Evolutionary conservation across 768 basidiomycete species (phyloP).

Genomic region (Boletellus ananas): DNA sequence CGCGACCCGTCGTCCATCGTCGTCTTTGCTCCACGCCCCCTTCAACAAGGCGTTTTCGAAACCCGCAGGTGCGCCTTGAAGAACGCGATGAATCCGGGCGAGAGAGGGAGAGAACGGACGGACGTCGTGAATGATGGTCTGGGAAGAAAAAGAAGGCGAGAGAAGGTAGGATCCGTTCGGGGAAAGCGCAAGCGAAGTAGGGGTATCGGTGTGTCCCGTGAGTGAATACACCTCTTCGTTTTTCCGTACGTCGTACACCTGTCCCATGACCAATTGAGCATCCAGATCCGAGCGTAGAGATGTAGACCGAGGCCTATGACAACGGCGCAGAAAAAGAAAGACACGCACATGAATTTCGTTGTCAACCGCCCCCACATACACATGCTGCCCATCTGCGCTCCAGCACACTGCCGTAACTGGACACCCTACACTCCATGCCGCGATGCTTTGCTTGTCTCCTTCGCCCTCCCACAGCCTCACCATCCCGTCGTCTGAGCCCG

Average conservation of each 20-base stretch:
- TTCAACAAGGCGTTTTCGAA: conserved; percentile 87
- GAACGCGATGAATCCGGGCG: conserved; percentile 71
- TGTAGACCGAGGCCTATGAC: not conserved
- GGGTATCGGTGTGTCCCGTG: conserved; percentile 86
- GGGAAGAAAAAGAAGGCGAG: conserved; percentile 87
- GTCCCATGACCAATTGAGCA: not conserved
- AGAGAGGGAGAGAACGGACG: conserved; percentile 90
- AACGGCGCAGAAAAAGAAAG: not conserved
- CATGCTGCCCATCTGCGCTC: conserved; percentile 84
- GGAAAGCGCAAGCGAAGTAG: conserved; percentile 88
- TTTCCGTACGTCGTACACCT: conserved; percentile 92
- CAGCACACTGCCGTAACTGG: conserved; percentile 91
- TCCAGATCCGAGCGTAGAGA: too few relatives aligned
- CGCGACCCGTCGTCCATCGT: conserved; percentile 75
- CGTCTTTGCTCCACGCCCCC: conserved; percentile 85
- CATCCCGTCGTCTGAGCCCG: conserved; percentile 88
- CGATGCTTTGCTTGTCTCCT: conserved; percentile 67
- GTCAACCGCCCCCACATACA: conserved; percentile 91
- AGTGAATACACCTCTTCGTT: conserved; percentile 76
- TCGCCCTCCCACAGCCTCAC: conserved; percentile 91
- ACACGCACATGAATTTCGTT: conserved; percentile 89
- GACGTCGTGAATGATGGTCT: conserved; percentile 86
- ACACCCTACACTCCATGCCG: conserved; percentile 79
- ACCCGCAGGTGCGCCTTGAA: conserved; percentile 86
- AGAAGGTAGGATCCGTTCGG: conserved; percentile 86